Evolutionary conservation across 2,329 filamentous ascomycete species (phyloP).

Genomic region (Arthrobotrys pseudoclavata): DNA sequence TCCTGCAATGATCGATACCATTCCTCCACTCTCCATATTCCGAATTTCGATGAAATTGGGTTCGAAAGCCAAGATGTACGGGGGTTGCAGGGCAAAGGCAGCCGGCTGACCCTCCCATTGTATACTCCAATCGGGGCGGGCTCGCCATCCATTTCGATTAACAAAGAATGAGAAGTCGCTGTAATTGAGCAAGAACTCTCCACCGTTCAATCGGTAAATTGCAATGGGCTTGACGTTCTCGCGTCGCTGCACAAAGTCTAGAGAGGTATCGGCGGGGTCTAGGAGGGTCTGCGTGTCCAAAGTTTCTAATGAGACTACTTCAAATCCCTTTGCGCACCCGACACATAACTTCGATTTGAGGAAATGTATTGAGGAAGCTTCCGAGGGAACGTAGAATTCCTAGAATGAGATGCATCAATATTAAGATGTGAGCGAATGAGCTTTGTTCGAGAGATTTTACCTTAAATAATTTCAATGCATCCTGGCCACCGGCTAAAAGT

Average conservation of each 20-base stretch:
- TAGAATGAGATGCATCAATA: constrained; percentile 64
- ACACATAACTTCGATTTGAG: constrained; percentile 96
- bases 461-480: constrained; percentile 95
- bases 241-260: constrained; percentile 95
- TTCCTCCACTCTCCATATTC: constrained; percentile 90
- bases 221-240: constrained; percentile 96
- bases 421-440: background rate
- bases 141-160: constrained; percentile 97
- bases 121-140: constrained; percentile 95
- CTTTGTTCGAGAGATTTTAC: constrained; percentile 64
- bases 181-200: constrained; percentile 95
- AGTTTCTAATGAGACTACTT: constrained; percentile 95
- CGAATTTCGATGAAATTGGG: constrained; percentile 97
- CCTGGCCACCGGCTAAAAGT: constrained; percentile 93
- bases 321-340: constrained; percentile 93
- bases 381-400: constrained; percentile 98
- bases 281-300: constrained; percentile 98
- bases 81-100: constrained; percentile 92
- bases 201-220: constrained; percentile 92
- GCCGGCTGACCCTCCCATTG: constrained; percentile 96
- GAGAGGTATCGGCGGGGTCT: constrained; percentile 95
- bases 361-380: constrained; percentile 98
- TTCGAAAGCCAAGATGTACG: constrained; percentile 97
- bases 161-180: constrained; percentile 99
- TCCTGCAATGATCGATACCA: constrained; percentile 94